A percentile compares a stretch with the other conserved stretches of the same genome.
Evolutionary conservation across 805 yeast genomes (phyloP).

Genomic region (Spathaspora passalidarum): DNA sequence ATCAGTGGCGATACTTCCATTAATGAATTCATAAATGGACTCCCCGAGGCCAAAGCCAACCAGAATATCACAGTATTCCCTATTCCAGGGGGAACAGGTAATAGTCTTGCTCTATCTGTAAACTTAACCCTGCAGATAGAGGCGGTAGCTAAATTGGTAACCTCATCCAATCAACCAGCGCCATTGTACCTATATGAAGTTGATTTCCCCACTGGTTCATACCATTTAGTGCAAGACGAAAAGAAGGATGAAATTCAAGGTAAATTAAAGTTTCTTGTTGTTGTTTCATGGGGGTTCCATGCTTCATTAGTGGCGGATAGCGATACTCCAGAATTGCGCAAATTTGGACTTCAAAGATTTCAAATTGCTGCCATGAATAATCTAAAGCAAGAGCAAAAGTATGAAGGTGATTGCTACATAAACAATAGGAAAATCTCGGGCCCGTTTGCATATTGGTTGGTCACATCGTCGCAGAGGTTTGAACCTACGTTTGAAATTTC

Average conservation of each 20-base stretch:
- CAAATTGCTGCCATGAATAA: conserved; percentile 61
- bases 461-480: conserved; percentile 53
- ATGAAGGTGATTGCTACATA: conserved; percentile 39
- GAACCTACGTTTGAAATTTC: conserved; percentile 64
- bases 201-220: conserved; percentile 36
- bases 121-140: conserved; percentile 29
- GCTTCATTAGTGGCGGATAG: conserved; percentile 81
- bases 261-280: conserved; percentile 50
- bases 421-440: conserved; percentile 20
- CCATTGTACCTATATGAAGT: conserved; percentile 47
- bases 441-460: conserved; percentile 57
- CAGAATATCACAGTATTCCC: conserved; percentile 25
- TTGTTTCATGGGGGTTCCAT: conserved; percentile 83
- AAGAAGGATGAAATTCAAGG: conserved; percentile 8
- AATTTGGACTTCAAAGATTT: conserved; percentile 65
- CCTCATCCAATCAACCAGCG: conserved; percentile 4
- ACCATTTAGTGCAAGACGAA: conserved; percentile 18
- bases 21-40: conserved; percentile 66
- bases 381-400: conserved; percentile 47
- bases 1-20: conserved; percentile 87
- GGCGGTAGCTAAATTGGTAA: conserved; percentile 18
- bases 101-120: conserved; percentile 68
- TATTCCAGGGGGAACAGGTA: conserved; percentile 85
- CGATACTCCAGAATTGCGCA: conserved; percentile 64
- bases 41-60: conserved; percentile 13